Base-by-base conservation (phyloP, 441 rosid genomes). In the Brassica balearica region DNA sequence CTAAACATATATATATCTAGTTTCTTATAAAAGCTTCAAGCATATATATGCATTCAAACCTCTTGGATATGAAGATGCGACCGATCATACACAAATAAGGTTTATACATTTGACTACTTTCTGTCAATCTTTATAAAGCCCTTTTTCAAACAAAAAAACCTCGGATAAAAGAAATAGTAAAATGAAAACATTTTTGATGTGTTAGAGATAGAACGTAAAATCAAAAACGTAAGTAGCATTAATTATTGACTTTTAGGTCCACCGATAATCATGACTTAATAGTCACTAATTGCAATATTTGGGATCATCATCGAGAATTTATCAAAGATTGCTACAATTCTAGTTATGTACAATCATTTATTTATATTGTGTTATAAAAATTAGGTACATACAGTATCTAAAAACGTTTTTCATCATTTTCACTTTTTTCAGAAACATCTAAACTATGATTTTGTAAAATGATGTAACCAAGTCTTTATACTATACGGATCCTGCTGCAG, bases 211-310 rank as follows among this genome's bases (percentile, higher is more conserved):
- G 29, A 27, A 27, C 1, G 38, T n/a, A 61, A 61, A 61, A 63
- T 63, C 20, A 29, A 62, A 8, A 29, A 19, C 17, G 70, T 66
- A 41, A 46, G 17, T 34, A 65, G 72, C 61, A 12, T n/a, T 48
- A 36, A 55, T 27, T 58, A 7, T 75, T 68, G 61, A 56, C 3
- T 67, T 62, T 53, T 75, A 27, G 32, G 60, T 59, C 62, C 38
- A 19, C 5, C 22, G 25, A 11, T 43, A 15, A 60, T 46, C 58
- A 19, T 43, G 61, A 59, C 17, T 76, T 22, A 53, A 29, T 69
- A 41, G 46, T 10, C 29, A 22, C 5, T 59, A 22, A 3, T 25
- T 15, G 67, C 48, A 10, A 51, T 51, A 11, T 55, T 58, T 73
- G 10, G 71, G 34, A 20, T 53, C 59, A 56, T 67, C 71, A 68